Evolutionary conservation across 139 green algal species (phyloP), one percentile per base, ranked within the genome.

Genomic region (Astrephomene gubernaculifera): DNA sequence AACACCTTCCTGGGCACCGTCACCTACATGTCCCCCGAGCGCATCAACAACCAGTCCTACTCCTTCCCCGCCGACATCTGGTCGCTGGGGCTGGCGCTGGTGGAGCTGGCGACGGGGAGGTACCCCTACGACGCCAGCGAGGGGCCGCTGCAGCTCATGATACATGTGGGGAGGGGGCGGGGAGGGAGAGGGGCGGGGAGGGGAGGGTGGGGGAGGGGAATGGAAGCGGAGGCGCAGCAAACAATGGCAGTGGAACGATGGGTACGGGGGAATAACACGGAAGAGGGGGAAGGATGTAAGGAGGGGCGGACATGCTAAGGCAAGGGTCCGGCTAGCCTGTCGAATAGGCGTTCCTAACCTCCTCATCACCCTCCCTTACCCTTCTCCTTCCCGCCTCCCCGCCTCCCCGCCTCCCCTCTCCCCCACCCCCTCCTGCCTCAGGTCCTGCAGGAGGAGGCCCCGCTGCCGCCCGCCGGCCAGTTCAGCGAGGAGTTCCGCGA

Each of bases 1-100:
- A 81, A 95, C 75, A 98, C 95, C 2, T 98, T 96, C 82, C 79
- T 94, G 44, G 97, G 97, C 60, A 99, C 97, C 0, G 96, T 98
- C 27, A 99, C 97, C 2, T 99, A 99, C 93, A 99, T 99, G 97
- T 97, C 93, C 0, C 97, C 97, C 0, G 97, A 99, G 93, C 94
- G 97, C 49, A 96, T 99, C 79, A 92, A 94, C 73, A 95, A 95
- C 60, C 38, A 83, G 41, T 39, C 39, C 33, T 99, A 99, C 92
- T 92, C 88, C 39, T 97, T 96, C 71, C 83, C 91, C 4, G 89
- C 92, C 3, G 96, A 98, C 89, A 94, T 98, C 68, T 98, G 96
- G 96, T 95, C 71, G 43, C 89, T 99, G 68, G 97, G 96, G 3
- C 89, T 99, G 78, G 90, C 93, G 24, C 78, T 99, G 79, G 79